Evolutionary conservation across 2,329 filamentous ascomycete species (phyloP).

Genomic region (Sporothrix sp.): DNA sequence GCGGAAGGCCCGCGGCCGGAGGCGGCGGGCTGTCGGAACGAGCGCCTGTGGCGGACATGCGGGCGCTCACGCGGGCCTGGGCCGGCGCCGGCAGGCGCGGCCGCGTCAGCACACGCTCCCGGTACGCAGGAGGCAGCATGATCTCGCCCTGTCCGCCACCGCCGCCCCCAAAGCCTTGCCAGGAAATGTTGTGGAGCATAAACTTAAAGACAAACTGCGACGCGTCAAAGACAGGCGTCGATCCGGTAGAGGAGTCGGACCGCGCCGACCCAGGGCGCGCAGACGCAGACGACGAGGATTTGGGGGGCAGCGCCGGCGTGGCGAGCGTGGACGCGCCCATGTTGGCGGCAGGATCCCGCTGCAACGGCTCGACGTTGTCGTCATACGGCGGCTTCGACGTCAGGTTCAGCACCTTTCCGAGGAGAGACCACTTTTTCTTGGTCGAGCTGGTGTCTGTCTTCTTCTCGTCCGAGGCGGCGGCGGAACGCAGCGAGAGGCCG

Average conservation of each 20-base stretch:
- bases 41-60: constrained; percentile 19
- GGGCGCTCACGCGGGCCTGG: constrained; percentile 48
- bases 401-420: constrained; percentile 53
- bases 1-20: constrained; percentile 30
- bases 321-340: too few species aligned
- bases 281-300: constrained; percentile 20
- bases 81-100: constrained; percentile 63
- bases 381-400: constrained; percentile 23
- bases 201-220: constrained; percentile 64
- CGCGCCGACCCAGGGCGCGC: constrained; percentile 26
- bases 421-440: constrained; percentile 53
- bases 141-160: constrained; percentile 34
- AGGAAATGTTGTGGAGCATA: constrained; percentile 44
- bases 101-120: constrained; percentile 53
- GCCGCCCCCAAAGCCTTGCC: constrained; percentile 18
- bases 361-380: constrained; percentile 40
- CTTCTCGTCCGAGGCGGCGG: constrained; percentile 15
- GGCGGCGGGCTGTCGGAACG: constrained; percentile 31
- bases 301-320: constrained; percentile 31
- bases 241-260: constrained; percentile 45
- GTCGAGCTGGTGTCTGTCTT: constrained; percentile 26
- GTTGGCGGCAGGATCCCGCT: too few species aligned
- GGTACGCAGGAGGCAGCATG: constrained; percentile 38
- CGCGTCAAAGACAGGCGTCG: constrained; percentile 44
- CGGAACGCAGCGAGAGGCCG: not conserved